Evolutionary conservation across 768 basidiomycete genomes (phyloP).

Genomic region (Amylocystis lapponica): DNA sequence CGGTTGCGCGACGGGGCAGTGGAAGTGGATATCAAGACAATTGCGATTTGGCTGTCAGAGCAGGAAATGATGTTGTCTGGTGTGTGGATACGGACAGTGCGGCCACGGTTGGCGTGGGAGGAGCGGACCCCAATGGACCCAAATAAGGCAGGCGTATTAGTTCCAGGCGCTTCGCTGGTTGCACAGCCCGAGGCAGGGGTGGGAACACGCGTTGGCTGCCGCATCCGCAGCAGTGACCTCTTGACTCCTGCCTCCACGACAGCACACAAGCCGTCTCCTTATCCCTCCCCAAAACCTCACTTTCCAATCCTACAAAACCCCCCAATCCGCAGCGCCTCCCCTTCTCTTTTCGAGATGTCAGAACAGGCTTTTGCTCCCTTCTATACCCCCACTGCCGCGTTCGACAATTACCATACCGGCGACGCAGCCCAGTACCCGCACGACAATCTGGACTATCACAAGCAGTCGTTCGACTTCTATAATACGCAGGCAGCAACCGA

Average conservation of each 20-base stretch:
- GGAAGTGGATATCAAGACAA: too few relatives aligned
- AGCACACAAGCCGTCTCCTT: conserved; percentile 4
- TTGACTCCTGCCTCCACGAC: conserved; percentile 12
- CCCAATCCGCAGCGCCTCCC: conserved; percentile 16
- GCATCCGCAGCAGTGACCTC: conserved; percentile 16
- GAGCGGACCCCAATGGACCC: too few relatives aligned
- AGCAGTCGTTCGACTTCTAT: conserved; percentile 33
- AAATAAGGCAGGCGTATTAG: conserved; percentile 10
- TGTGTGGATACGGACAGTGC: not conserved
- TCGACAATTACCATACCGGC: conserved; percentile 13
- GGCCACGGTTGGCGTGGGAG: too few relatives aligned
- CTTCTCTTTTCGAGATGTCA: conserved; percentile 10
- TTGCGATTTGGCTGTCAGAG: too few relatives aligned
- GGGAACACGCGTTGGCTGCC: conserved; percentile 14
- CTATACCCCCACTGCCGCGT: conserved; percentile 14
- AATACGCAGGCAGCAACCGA: conserved; percentile 67
- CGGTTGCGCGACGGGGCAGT: too few relatives aligned
- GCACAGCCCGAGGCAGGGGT: conserved; percentile 14
- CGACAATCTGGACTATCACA: conserved; percentile 50
- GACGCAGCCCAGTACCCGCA: conserved; percentile 14
- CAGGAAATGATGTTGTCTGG: not conserved
- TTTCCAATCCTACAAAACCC: conserved; percentile 15
- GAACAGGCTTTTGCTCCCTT: conserved; percentile 19
- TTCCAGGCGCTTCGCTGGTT: conserved; percentile 11
- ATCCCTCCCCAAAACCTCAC: conserved; percentile 7